These are phyloP conservation scores for Suhomyces panamericanus DNA, from an alignment of 1,139 yeast species.

Conservation along the genomic window DNA sequence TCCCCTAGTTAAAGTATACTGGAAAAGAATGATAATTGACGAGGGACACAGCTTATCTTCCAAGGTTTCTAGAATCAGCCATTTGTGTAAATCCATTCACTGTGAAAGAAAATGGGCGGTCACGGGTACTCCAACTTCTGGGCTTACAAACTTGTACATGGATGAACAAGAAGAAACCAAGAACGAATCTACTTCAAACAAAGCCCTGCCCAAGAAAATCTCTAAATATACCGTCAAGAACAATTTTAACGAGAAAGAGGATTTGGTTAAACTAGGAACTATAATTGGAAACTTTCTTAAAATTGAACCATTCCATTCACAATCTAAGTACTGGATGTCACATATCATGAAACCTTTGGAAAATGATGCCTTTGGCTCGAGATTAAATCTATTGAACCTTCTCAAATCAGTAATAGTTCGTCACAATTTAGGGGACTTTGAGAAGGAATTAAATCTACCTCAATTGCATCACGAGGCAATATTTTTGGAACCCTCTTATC, in stretches of 20 bases:
- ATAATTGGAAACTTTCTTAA: slow-evolving; percentile 55
- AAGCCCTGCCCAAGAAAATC: slow-evolving; percentile 20
- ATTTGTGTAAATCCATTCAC: slow-evolving; percentile 46
- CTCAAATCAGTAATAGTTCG: slow-evolving; percentile 53
- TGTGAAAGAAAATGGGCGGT: slow-evolving; percentile 73
- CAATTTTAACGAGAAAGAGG: slow-evolving; percentile 44
- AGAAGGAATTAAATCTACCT: slow-evolving; percentile 57
- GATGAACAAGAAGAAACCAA: slow-evolving; percentile 46
- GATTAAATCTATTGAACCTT: slow-evolving; percentile 39
- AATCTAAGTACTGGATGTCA: slow-evolving; percentile 48
- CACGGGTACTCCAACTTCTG: slow-evolving; percentile 75
- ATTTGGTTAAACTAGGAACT: slow-evolving; percentile 53
- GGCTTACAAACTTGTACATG: slow-evolving; percentile 59
- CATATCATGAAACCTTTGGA: slow-evolving; percentile 51
- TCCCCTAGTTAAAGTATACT: slow-evolving; percentile 46
- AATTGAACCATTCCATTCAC: slow-evolving; percentile 58
- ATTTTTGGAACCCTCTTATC: slow-evolving; percentile 58
- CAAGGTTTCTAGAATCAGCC: slow-evolving; percentile 49
- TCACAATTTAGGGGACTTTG: slow-evolving; percentile 55
- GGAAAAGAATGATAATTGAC: slow-evolving; percentile 73
- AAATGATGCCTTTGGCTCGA: slow-evolving; percentile 38
- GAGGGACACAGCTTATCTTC: slow-evolving; percentile 69
- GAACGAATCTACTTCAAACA: slow-evolving; percentile 14
- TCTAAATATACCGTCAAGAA: slow-evolving; percentile 41
- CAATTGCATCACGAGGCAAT: slow-evolving; percentile 58